A percentile compares a stretch with the other conserved stretches of the same genome.
phyloP scores from a whole-genome alignment of 805 yeast genomes.

The Hanseniaspora lindneri region DNA sequence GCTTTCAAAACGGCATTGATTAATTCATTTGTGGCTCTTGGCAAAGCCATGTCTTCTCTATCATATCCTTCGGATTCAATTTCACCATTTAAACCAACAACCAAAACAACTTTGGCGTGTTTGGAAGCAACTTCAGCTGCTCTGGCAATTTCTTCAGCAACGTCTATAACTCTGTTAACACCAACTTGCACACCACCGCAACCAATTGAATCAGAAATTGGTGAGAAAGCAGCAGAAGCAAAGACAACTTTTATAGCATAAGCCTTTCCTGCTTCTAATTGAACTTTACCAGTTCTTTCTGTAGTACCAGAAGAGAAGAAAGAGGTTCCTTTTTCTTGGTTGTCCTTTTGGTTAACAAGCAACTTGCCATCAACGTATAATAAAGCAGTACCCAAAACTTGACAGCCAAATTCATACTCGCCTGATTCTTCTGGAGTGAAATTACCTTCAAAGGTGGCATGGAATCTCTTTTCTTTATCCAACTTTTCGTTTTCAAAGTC shows the following conservation, averaged over 20 bases:
- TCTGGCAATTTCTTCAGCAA: slow-evolving; percentile 27
- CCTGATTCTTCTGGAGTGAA: slow-evolving; percentile 40
- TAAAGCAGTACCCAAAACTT: slow-evolving; percentile 45
- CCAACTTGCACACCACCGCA: slow-evolving; percentile 33
- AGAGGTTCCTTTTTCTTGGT: slow-evolving; percentile 38
- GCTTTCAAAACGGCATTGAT: slow-evolving; percentile 36
- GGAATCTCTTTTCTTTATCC: slow-evolving; percentile 27
- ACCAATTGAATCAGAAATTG: slow-evolving; percentile 25
- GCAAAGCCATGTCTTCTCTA: slow-evolving; percentile 40
- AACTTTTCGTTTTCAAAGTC: slow-evolving; percentile 26
- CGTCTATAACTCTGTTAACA: slow-evolving; percentile 24
- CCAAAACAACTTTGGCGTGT: slow-evolving; percentile 43
- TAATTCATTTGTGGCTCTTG: slow-evolving; percentile 37
- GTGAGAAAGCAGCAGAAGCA: slow-evolving; percentile 38
- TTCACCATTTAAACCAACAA: slow-evolving; percentile 42
- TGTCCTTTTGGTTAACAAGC: slow-evolving; percentile 45
- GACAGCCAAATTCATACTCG: slow-evolving; percentile 40
- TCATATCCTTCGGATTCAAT: slow-evolving; percentile 55
- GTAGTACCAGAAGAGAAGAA: slow-evolving; percentile 47
- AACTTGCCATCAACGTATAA: slow-evolving; percentile 41
- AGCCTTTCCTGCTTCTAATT: slow-evolving; percentile 34
- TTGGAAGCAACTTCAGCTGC: slow-evolving; percentile 41
- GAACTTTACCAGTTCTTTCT: slow-evolving; percentile 35
- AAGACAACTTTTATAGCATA: slow-evolving; percentile 40
- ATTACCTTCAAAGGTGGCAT: slow-evolving; percentile 35